A percentile compares a stretch with the other conserved stretches of the same genome.
Evolutionary conservation across 441 rosid genomes (phyloP).

Genomic region (Gossypium schwendimanii): DNA sequence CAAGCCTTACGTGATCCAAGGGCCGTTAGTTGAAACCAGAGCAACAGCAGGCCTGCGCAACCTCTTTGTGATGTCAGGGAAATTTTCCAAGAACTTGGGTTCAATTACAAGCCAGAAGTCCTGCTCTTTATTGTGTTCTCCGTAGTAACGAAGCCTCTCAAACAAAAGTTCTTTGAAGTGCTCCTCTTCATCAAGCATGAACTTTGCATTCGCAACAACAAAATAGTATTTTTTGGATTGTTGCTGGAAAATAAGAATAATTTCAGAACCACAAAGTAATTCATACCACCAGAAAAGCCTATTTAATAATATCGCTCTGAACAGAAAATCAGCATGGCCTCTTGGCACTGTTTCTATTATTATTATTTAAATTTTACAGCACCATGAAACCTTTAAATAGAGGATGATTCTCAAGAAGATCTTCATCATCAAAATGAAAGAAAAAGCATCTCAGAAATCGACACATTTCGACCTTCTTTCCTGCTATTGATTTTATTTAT

Average conservation of each 20-base stretch:
- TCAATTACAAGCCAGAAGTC: slow-evolving; percentile 93
- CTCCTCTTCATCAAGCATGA: slow-evolving; percentile 95
- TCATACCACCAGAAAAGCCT: not conserved
- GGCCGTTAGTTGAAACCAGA: slow-evolving; percentile 75
- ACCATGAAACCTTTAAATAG: not conserved
- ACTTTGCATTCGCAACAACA: slow-evolving; percentile 79
- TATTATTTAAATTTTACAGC: not conserved
- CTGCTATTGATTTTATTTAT: not conserved
- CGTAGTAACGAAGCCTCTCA: slow-evolving; percentile 66
- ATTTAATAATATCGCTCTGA: not conserved
- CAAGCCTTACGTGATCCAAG: slow-evolving; percentile 80
- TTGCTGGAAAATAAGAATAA: slow-evolving; percentile 21
- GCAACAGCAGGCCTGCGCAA: slow-evolving; percentile 91
- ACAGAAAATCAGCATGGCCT: not conserved
- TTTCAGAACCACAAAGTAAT: not conserved
- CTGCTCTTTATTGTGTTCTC: slow-evolving; percentile 50
- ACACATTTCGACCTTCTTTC: not conserved
- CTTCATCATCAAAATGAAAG: not conserved
- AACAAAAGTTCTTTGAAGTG: slow-evolving; percentile 77
- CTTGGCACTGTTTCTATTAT: not conserved
- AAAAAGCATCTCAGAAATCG: not conserved
- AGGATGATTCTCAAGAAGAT: not conserved
- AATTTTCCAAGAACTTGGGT: slow-evolving; percentile 76
- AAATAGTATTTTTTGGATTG: slow-evolving; percentile 51
- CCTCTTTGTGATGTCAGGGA: slow-evolving; percentile 68